Conservation (phyloP, 179 eudicot genomes). For the Actinidia chinensis region DNA sequence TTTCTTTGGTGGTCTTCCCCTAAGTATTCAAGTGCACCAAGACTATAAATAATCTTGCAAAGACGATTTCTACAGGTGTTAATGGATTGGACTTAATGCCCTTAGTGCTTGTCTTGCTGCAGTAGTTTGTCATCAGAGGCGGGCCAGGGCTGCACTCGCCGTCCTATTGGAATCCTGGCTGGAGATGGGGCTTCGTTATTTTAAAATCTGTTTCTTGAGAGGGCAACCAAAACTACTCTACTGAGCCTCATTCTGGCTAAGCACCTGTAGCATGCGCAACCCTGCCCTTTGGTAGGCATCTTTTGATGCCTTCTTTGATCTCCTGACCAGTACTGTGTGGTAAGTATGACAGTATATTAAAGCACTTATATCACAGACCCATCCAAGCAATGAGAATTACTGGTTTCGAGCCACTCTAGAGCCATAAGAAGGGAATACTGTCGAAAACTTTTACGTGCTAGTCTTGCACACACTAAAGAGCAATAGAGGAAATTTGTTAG, state of each 20-base stretch:
- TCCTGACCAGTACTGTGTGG: conserved; percentile 76
- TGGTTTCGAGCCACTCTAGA: conserved; percentile 52
- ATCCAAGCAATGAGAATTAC: conserved; percentile 39
- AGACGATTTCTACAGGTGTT: conserved; percentile 50
- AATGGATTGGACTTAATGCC: conserved; percentile 70
- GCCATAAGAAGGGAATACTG: conserved; percentile 84
- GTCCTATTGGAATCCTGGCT: conserved; percentile 78
- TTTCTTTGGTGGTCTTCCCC: conserved; percentile 64
- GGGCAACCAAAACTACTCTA: conserved; percentile 79
- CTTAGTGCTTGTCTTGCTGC: conserved; percentile 95
- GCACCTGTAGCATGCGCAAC: conserved; percentile 42
- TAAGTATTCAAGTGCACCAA: conserved; percentile 56
- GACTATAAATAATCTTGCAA: conserved; percentile 57
- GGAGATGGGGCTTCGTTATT: conserved; percentile 89
- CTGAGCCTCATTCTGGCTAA: conserved; percentile 46
- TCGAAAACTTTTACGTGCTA: conserved; percentile 83
- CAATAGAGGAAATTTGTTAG: conserved; percentile 62
- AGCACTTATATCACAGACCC: conserved; percentile 52
- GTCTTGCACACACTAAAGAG: conserved; percentile 85
- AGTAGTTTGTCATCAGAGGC: conserved; percentile 84
- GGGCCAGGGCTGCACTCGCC: too few relatives aligned
- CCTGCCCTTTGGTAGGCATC: conserved; percentile 92
- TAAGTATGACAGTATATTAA: conserved; percentile 77
- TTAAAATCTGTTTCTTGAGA: conserved; percentile 72
- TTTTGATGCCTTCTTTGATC: conserved; percentile 75